Evolutionary conservation across 2,329 filamentous ascomycete species (phyloP).

Genomic region (Microdochium paspali): DNA sequence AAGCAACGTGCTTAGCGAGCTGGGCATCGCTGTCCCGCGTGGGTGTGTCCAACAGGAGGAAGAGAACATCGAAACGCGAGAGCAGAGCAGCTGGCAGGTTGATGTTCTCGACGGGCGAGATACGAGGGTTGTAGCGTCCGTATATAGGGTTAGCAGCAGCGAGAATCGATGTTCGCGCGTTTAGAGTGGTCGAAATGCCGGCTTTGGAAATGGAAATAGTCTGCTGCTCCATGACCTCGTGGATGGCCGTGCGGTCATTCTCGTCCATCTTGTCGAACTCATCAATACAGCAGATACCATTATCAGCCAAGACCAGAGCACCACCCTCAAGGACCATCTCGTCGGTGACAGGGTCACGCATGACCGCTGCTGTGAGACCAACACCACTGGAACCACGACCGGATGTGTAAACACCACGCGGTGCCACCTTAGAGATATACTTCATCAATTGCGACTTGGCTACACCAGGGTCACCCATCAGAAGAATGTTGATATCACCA

Average conservation of each 20-base stretch:
- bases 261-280: slow-evolving; percentile 90
- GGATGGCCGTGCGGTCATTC: slow-evolving; percentile 70
- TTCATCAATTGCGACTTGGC: slow-evolving; percentile 97
- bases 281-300: slow-evolving; percentile 79
- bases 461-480: slow-evolving; percentile 99
- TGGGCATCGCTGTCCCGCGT: slow-evolving; percentile 84
- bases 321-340: slow-evolving; percentile 79
- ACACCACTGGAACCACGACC: slow-evolving; percentile 75
- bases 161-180: slow-evolving; percentile 90
- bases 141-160: slow-evolving; percentile 96
- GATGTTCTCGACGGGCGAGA: slow-evolving; percentile 97
- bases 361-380: slow-evolving; percentile 73
- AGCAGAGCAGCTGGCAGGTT: slow-evolving; percentile 95
- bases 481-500: slow-evolving; percentile 95
- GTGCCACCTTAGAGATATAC: slow-evolving; percentile 97
- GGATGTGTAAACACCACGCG: slow-evolving; percentile 79
- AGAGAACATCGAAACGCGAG: slow-evolving; percentile 94
- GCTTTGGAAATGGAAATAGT: slow-evolving; percentile 78
- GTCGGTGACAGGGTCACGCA: slow-evolving; percentile 75
- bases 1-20: slow-evolving; percentile 88
- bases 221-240: slow-evolving; percentile 85
- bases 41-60: slow-evolving; percentile 92
- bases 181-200: slow-evolving; percentile 67
- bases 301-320: slow-evolving; percentile 70
- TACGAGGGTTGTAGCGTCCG: slow-evolving; percentile 93